These are phyloP conservation scores for Ilyonectria mors-panacis DNA, from an alignment of 2,329 filamentous ascomycete species.

Conservation along the genomic window DNA sequence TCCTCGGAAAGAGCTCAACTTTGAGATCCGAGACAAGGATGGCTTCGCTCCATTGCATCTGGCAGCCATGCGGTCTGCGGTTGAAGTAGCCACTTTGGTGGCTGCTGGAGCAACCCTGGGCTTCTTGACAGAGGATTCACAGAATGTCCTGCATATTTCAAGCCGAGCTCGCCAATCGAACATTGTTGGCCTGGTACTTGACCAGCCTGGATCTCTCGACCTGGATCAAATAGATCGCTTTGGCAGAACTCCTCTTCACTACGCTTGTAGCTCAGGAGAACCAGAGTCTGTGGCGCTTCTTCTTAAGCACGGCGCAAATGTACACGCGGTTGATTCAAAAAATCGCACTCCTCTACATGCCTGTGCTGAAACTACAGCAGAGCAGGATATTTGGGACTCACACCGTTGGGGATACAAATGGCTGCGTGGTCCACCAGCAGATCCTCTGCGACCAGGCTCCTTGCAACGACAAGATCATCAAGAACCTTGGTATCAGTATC, in stretches of 20 bases:
- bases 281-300: conserved; percentile 35
- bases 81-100: conserved; percentile 23
- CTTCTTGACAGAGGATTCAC: conserved; percentile 30
- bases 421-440: conserved; percentile 6
- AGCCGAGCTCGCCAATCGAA: conserved; percentile 34
- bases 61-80: conserved; percentile 32
- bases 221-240: conserved; percentile 34
- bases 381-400: conserved; percentile 34
- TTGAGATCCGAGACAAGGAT: conserved; percentile 32
- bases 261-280: conserved; percentile 40
- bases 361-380: conserved; percentile 28
- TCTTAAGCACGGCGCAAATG: conserved; percentile 27
- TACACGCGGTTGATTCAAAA: background rate
- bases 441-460: conserved; percentile 22
- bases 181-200: conserved; percentile 33
- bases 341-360: conserved; percentile 34
- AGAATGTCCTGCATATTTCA: conserved; percentile 39
- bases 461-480: too few relatives aligned
- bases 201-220: background rate
- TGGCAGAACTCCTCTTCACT: conserved; percentile 40
- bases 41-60: conserved; percentile 37
- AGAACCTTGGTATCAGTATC: background rate
- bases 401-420: background rate
- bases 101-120: conserved; percentile 22
- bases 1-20: conserved; percentile 1